phyloP scores from a whole-genome alignment of 371 early-diverging fungal species.

The Coemansia sp. region DNA sequence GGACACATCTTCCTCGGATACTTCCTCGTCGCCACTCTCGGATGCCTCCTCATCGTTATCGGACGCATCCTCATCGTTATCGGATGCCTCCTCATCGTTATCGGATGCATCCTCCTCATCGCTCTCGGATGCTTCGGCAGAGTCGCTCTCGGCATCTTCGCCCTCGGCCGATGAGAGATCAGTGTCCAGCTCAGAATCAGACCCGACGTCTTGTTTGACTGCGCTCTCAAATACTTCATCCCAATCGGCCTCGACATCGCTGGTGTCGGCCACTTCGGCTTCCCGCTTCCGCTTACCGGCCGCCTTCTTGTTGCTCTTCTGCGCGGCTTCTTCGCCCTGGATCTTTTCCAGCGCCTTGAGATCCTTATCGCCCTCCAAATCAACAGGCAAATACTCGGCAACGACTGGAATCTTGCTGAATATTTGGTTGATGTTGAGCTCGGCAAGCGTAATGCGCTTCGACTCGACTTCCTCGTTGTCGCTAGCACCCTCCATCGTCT shows the following conservation, averaged over 20 bases:
- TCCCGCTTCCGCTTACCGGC: constrained; percentile 29
- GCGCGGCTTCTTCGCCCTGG: constrained; percentile 26
- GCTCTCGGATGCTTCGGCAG: neutral
- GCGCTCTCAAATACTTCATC: constrained; percentile 86
- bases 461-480: constrained; percentile 44
- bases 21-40: constrained; percentile 4
- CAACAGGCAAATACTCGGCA: constrained; percentile 73
- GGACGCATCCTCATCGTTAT: neutral
- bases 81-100: too few relatives aligned
- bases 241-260: constrained; percentile 72
- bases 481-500: constrained; percentile 6
- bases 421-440: constrained; percentile 70
- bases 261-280: constrained; percentile 24
- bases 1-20: neutral
- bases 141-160: neutral
- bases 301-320: constrained; percentile 29
- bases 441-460: constrained; percentile 43
- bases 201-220: constrained; percentile 65
- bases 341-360: constrained; percentile 50
- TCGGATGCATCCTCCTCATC: too few relatives aligned
- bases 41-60: constrained; percentile 1
- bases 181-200: constrained; percentile 50
- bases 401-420: constrained; percentile 81
- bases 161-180: constrained; percentile 30
- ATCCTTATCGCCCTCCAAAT: constrained; percentile 63